phyloP scores from a whole-genome alignment of 805 yeast genomes.

The Pichia membranifaciens region DNA sequence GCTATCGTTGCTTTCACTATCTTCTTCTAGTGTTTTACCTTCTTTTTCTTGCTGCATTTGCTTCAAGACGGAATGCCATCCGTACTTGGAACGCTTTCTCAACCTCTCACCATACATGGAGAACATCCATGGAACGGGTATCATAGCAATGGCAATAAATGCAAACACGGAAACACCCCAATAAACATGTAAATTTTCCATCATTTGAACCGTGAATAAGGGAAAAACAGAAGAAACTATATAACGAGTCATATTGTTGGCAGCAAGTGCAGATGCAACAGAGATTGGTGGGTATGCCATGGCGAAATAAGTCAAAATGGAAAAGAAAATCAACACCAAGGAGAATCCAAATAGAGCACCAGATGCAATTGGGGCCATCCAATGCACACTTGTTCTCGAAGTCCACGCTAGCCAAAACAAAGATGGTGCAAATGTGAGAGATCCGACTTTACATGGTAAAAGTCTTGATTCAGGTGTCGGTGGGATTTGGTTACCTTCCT shows the following conservation, averaged over 20 bases:
- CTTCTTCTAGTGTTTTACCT: background rate
- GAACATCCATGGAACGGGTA: slow-evolving; percentile 72
- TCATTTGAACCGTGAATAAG: slow-evolving; percentile 81
- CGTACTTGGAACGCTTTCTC: slow-evolving; percentile 52
- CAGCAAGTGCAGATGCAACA: slow-evolving; percentile 86
- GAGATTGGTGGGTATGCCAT: slow-evolving; percentile 67
- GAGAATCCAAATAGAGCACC: slow-evolving; percentile 80
- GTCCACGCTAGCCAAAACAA: slow-evolving; percentile 85
- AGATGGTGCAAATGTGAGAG: slow-evolving; percentile 58
- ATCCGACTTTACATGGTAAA: slow-evolving; percentile 59
- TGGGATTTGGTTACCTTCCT: slow-evolving; percentile 47
- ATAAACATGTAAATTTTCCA: slow-evolving; percentile 57
- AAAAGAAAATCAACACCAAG: slow-evolving; percentile 62
- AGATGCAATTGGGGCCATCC: slow-evolving; percentile 72
- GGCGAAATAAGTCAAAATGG: slow-evolving; percentile 62
- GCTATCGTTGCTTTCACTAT: background rate
- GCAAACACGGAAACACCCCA: slow-evolving; percentile 76
- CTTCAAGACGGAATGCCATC: slow-evolving; percentile 43
- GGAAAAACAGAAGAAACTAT: slow-evolving; percentile 76
- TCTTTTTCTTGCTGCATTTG: slow-evolving; percentile 13
- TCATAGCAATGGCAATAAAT: slow-evolving; percentile 60
- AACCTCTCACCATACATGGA: slow-evolving; percentile 50
- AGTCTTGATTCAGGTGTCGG: slow-evolving; percentile 59
- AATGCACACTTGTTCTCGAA: slow-evolving; percentile 52
- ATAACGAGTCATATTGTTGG: slow-evolving; percentile 76